Base-by-base conservation (phyloP, 2,329 filamentous ascomycete species). In the Triangularia verruculosa region DNA sequence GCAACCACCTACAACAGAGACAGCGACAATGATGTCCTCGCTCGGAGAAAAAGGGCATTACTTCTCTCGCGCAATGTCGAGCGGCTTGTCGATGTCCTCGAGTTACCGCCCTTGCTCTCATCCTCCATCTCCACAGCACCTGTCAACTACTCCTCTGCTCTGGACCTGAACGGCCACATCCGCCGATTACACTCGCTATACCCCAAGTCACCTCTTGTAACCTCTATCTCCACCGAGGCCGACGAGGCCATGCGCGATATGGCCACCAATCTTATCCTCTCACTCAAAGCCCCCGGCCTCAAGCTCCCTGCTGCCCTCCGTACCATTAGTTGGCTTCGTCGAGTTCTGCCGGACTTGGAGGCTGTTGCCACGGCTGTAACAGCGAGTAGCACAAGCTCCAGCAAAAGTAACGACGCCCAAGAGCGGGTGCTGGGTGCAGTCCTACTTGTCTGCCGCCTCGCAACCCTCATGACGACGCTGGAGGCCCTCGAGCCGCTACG, bases 161-260 rank as follows among this genome's bases (percentile, higher is more conserved):
- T 99, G 32, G 95, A 99, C 75, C 83, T 99, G 2, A 90, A 96
- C 73, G 89, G 91, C n/a, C 95, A 98, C 74, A 95, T 97, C 73
- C 91, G 92, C 70, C 87, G 95, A 7, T 82, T 99, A 5, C 88
- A 93, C 65, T 86, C 88, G 0, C 80, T 98, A 27, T 96, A 97
- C 74, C 90, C 93, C 0, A 82, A 88, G 59, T 97, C 93, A 0
- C 80, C 85, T 0, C 80, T 98, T 52, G 84, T 98, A 25, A 82
- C 82, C 17, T 89, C 89, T 24, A 88, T 98, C 20, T 83, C 88
- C 9, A 74, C 78, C 2, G 92, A 97, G 74, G 91, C 94, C 9
- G 92, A 97, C 70, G 87, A 87, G 60, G 91, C 92, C 39, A 96
- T 98, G 84, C 90, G 91, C 71, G 88, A 90, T 63, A 92, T 98